Conservation (phyloP, 768 basidiomycete genomes). For the Suillus occidentalis region DNA sequence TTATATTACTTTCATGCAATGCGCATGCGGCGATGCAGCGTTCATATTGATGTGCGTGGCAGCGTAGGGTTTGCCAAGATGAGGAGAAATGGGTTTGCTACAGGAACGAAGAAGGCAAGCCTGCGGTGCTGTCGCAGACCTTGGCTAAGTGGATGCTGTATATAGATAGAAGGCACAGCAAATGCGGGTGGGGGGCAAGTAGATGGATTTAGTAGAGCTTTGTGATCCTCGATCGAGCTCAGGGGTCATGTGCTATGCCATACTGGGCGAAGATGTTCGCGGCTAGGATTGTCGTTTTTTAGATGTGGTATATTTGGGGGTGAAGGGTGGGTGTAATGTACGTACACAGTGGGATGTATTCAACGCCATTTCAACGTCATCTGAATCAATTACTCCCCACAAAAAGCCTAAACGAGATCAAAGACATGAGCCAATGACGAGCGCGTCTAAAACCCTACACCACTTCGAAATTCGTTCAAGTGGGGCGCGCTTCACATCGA, state of each 20-base stretch:
- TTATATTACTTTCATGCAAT: constrained; percentile 2
- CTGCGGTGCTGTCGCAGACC: background rate
- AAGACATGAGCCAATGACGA: background rate
- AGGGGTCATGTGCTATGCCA: background rate
- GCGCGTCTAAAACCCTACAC: background rate
- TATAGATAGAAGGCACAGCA: constrained; percentile 5
- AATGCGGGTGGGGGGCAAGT: background rate
- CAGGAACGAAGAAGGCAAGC: constrained; percentile 1
- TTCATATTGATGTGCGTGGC: background rate
- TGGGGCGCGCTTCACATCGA: background rate
- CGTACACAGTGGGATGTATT: background rate
- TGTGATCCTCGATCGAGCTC: background rate
- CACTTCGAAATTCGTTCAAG: background rate
- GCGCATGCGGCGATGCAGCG: constrained; percentile 4
- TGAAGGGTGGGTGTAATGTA: background rate
- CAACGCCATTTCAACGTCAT: constrained; percentile 1
- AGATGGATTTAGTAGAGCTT: background rate
- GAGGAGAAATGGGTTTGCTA: background rate
- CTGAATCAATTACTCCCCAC: background rate
- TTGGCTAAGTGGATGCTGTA: constrained; percentile 4
- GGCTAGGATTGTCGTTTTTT: constrained; percentile 2
- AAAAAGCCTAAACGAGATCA: background rate
- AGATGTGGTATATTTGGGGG: background rate
- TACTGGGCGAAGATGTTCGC: background rate
- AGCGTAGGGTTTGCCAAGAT: constrained; percentile 2